Percentiles rank a stretch among this genome's conserved stretches.
phyloP scores from a whole-genome alignment of 1,284 basidiomycete genomes.

The Cryptococcus sp. region DNA sequence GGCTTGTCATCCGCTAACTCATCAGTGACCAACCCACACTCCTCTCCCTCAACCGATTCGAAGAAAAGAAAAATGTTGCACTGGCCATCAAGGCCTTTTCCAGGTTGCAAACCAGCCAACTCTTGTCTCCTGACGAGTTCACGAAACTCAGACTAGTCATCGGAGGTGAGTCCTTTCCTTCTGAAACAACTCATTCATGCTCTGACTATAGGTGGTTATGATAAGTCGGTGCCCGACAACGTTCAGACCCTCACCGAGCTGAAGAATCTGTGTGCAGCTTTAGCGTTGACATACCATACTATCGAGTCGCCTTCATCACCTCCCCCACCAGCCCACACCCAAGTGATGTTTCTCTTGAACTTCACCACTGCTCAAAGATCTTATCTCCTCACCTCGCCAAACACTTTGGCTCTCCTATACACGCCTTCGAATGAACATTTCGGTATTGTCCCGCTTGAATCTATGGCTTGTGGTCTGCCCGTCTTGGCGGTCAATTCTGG shows the following conservation, averaged over 20 bases:
- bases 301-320: constrained; percentile 47
- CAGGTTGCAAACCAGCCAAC: constrained; percentile 16
- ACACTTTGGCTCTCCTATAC: constrained; percentile 74
- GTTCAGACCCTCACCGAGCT: constrained; percentile 60
- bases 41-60: constrained; percentile 90
- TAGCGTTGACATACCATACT: constrained; percentile 54
- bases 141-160: constrained; percentile 60
- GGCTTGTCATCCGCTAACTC: not conserved
- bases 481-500: constrained; percentile 85
- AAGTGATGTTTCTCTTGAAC: constrained; percentile 80
- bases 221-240: constrained; percentile 66
- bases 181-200: not conserved
- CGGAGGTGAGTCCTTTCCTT: constrained; percentile 56
- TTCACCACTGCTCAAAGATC: constrained; percentile 75
- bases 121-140: constrained; percentile 22
- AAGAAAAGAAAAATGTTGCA: constrained; percentile 86
- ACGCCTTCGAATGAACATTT: constrained; percentile 96
- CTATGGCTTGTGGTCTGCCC: constrained; percentile 85
- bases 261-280: constrained; percentile 54
- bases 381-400: constrained; percentile 61
- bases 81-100: constrained; percentile 75
- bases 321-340: constrained; percentile 42
- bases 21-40: constrained; percentile 68
- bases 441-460: constrained; percentile 94
- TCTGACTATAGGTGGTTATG: constrained; percentile 62